Evolutionary conservation across 805 yeast species (phyloP).

Genomic region (Saccharomycopsis sp.): DNA sequence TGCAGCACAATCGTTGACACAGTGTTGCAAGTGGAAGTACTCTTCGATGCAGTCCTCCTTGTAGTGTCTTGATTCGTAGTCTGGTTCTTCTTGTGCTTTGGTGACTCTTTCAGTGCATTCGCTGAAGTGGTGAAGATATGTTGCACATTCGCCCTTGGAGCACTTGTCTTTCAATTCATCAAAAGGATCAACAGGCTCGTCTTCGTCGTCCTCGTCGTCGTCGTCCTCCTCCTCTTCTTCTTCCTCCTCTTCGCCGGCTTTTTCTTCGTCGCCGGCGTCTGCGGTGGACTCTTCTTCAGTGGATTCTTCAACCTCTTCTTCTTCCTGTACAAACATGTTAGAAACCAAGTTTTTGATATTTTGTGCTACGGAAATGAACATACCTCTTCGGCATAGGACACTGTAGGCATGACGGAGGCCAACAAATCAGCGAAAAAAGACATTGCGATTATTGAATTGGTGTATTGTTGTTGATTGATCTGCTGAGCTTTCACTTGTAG

Average conservation of each 20-base stretch:
- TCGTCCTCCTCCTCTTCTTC: slow-evolving; percentile 35
- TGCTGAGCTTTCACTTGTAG: no score
- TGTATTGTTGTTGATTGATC: no score
- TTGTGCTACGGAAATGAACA: neutral
- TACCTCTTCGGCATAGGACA: slow-evolving; percentile 35
- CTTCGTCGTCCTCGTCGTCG: slow-evolving; percentile 62
- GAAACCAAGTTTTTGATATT: neutral
- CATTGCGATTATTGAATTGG: no score
- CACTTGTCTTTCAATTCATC: slow-evolving; percentile 64
- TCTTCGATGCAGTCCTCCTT: slow-evolving; percentile 98
- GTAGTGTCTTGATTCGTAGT: slow-evolving; percentile 66
- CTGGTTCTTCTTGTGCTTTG: slow-evolving; percentile 75
- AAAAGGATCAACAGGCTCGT: slow-evolving; percentile 57
- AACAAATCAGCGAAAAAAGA: slow-evolving; percentile 40
- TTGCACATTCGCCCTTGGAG: slow-evolving; percentile 56
- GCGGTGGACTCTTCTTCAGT: slow-evolving; percentile 16
- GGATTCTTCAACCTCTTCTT: slow-evolving; percentile 25
- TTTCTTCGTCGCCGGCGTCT: neutral
- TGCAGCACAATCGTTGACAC: slow-evolving; percentile 84
- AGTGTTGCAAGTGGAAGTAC: slow-evolving; percentile 93
- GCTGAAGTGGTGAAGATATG: slow-evolving; percentile 77
- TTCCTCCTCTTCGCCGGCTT: slow-evolving; percentile 25
- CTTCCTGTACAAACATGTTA: slow-evolving; percentile 25
- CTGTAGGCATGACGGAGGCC: slow-evolving; percentile 39
- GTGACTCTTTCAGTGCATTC: slow-evolving; percentile 96